These are phyloP conservation scores for Huntiella bhutanensis DNA, from an alignment of 2,329 filamentous ascomycete genomes.

Conservation along the genomic window DNA sequence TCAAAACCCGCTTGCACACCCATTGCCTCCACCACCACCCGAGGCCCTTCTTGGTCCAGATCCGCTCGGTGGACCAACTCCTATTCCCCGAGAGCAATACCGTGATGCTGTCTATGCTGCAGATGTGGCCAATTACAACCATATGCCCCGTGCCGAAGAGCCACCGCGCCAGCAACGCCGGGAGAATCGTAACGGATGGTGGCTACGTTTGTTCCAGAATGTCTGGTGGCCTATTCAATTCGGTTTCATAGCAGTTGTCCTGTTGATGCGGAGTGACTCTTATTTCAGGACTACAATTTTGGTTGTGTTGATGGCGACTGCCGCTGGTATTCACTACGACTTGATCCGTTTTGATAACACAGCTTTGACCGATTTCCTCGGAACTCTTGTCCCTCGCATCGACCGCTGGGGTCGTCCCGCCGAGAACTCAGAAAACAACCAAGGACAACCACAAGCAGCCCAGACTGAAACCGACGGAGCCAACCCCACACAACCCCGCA, in stretches of 20 bases:
- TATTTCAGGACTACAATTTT: no score
- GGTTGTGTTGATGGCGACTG: not conserved
- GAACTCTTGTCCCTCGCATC: slow-evolving; percentile 32
- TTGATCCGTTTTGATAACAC: slow-evolving; percentile 37
- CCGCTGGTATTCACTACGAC: slow-evolving; percentile 25
- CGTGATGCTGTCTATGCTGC: not conserved
- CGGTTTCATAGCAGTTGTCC: no score
- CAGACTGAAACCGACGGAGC: no score
- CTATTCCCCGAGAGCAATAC: not conserved
- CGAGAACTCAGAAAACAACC: slow-evolving; percentile 14
- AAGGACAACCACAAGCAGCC: slow-evolving; percentile 12
- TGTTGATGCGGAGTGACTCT: no score
- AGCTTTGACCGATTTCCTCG: slow-evolving; percentile 27
- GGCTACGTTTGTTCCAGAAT: no score
- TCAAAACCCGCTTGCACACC: not conserved
- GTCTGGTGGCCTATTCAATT: no score
- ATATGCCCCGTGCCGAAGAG: not conserved
- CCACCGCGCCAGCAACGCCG: not conserved
- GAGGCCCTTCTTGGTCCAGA: not conserved
- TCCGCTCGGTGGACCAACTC: not conserved
- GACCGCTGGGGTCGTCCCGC: slow-evolving; percentile 20
- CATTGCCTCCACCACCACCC: not conserved
- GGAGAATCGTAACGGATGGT: no score
- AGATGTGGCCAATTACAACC: not conserved
- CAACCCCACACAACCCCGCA: no score